These are phyloP conservation scores for sweet orange (Citrus sinensis) DNA, from an alignment of 345 rosid species.

Conservation along the genomic window DNA sequence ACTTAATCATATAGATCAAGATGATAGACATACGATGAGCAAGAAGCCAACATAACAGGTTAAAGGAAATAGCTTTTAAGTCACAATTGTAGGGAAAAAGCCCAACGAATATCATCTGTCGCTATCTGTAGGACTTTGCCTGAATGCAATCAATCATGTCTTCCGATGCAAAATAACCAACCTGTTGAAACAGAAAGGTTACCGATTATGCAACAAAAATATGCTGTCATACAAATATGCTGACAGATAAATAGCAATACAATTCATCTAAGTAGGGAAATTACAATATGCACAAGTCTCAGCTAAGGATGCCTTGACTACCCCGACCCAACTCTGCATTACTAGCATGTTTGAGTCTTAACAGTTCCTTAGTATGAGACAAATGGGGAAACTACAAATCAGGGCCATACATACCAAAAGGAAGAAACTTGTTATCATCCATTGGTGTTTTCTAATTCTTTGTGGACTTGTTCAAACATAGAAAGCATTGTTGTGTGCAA, in stretches of 20 bases:
- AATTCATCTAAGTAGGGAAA: background rate
- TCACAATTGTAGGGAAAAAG: background rate
- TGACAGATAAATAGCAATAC: background rate
- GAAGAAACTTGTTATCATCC: slow-evolving; percentile 19
- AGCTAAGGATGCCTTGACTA: background rate
- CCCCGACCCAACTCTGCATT: background rate
- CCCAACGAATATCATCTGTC: background rate
- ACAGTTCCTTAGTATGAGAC: background rate
- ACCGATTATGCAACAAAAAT: background rate
- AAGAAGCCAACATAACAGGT: background rate
- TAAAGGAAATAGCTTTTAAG: background rate
- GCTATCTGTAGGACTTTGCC: background rate
- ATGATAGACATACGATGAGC: too few species aligned
- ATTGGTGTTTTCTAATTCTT: slow-evolving; percentile 32
- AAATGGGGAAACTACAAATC: background rate
- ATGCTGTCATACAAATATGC: background rate
- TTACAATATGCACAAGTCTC: background rate
- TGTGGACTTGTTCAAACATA: slow-evolving; percentile 38
- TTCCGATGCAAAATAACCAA: background rate
- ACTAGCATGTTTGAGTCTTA: background rate
- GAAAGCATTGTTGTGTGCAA: slow-evolving; percentile 53
- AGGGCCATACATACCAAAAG: slow-evolving; percentile 9
- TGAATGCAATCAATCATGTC: background rate
- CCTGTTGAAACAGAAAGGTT: background rate
- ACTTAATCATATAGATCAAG: background rate